These are phyloP conservation scores for Neoboletus magnificus DNA, from an alignment of 768 basidiomycete species.

Conservation along the genomic window DNA sequence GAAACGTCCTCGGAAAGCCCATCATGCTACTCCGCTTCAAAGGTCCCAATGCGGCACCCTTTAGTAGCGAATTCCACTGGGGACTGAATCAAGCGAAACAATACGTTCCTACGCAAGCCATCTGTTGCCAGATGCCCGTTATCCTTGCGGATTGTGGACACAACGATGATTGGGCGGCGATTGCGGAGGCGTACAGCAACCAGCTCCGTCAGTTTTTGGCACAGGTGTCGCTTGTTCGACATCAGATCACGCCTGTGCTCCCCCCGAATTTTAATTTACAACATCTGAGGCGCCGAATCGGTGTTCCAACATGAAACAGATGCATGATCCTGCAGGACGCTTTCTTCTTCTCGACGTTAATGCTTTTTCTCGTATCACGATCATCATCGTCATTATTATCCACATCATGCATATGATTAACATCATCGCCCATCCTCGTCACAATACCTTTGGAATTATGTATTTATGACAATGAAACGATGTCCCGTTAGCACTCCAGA, in stretches of 20 bases:
- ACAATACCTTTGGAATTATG: neutral
- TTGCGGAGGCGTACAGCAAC: conserved; percentile 29
- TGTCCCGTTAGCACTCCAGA: conserved; percentile 14
- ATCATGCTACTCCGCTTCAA: conserved; percentile 26
- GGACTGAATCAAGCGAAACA: conserved; percentile 26
- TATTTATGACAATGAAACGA: neutral
- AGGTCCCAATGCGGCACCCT: conserved; percentile 28
- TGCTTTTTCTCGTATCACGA: neutral
- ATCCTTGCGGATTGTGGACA: conserved; percentile 29
- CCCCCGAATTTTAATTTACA: conserved; percentile 33
- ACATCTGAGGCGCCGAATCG: conserved; percentile 29
- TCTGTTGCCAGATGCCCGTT: conserved; percentile 19
- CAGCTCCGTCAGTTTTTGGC: conserved; percentile 31
- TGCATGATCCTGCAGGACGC: neutral
- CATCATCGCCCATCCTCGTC: neutral
- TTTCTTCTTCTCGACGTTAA: neutral
- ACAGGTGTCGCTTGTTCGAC: conserved; percentile 29
- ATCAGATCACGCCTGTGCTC: conserved; percentile 30
- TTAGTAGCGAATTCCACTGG: conserved; percentile 30
- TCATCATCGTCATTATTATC: neutral
- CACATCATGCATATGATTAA: neutral
- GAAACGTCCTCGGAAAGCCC: conserved; percentile 22
- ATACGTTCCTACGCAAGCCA: conserved; percentile 21
- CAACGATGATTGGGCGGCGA: conserved; percentile 25
- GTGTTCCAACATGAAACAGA: conserved; percentile 18